These are phyloP conservation scores for Penicillium sp. DNA, from an alignment of 2,329 filamentous ascomycete species.

Conservation along the genomic window DNA sequence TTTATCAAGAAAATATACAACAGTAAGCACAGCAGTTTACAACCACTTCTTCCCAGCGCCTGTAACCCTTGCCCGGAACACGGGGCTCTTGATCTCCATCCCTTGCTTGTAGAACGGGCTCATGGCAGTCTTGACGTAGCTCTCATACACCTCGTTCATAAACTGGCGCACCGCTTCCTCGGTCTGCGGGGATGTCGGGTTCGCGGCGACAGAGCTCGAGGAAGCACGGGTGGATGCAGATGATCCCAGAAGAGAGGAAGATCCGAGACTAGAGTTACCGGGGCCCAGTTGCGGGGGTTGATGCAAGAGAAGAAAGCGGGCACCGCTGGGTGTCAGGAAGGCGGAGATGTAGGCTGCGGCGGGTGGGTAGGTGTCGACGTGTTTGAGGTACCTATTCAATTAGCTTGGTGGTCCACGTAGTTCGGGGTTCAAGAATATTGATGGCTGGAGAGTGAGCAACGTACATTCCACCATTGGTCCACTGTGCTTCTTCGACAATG, in stretches of 20 bases:
- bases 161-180: constrained; percentile 95
- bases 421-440: neutral
- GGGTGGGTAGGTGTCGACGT: constrained; percentile 85
- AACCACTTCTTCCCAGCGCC: constrained; percentile 91
- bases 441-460: constrained; percentile 14
- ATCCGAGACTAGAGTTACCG: constrained; percentile 15
- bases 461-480: constrained; percentile 79
- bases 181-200: constrained; percentile 81
- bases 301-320: constrained; percentile 91
- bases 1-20: constrained; percentile 7
- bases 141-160: constrained; percentile 92
- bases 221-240: constrained; percentile 42
- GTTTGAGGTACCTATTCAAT: constrained; percentile 75
- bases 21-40: constrained; percentile 39
- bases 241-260: constrained; percentile 30
- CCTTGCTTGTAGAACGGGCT: constrained; percentile 89
- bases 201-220: constrained; percentile 69
- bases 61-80: constrained; percentile 75
- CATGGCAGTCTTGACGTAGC: constrained; percentile 95
- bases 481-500: constrained; percentile 94
- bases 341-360: constrained; percentile 85
- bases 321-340: constrained; percentile 87
- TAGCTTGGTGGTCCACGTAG: constrained; percentile 1
- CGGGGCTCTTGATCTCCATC: constrained; percentile 75
- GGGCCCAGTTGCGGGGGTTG: constrained; percentile 58